A percentile compares a stretch with the other conserved stretches of the same genome.
Evolutionary conservation across 1,139 yeast species (phyloP).

Genomic region (Lodderomyces elongisporus): DNA sequence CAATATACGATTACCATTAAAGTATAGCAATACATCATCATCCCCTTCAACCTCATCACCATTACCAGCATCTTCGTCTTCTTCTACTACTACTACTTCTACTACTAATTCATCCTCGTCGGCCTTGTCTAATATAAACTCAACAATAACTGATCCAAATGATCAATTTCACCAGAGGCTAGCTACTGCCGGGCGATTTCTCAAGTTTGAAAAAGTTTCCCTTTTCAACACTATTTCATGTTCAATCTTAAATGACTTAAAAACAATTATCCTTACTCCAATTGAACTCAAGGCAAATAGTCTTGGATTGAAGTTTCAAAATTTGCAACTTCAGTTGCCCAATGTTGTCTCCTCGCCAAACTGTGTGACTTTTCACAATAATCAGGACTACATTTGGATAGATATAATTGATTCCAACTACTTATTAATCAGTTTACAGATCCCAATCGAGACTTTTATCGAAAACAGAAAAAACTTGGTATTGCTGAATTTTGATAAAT

Average conservation of each 20-base stretch:
- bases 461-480: slow-evolving; percentile 16
- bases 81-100: too few relatives aligned
- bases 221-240: slow-evolving; percentile 23
- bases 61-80: too few relatives aligned
- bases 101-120: not conserved
- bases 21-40: slow-evolving; percentile 17
- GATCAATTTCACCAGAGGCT: slow-evolving; percentile 21
- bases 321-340: slow-evolving; percentile 28
- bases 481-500: slow-evolving; percentile 32
- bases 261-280: slow-evolving; percentile 29
- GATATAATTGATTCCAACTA: slow-evolving; percentile 27
- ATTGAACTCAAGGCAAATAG: slow-evolving; percentile 18
- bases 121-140: not conserved
- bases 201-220: slow-evolving; percentile 17
- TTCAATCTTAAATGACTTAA: slow-evolving; percentile 27
- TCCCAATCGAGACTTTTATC: slow-evolving; percentile 30
- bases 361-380: slow-evolving; percentile 19
- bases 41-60: too few relatives aligned
- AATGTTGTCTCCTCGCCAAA: slow-evolving; percentile 25
- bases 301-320: slow-evolving; percentile 24
- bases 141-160: slow-evolving; percentile 12
- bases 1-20: slow-evolving; percentile 28
- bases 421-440: slow-evolving; percentile 30
- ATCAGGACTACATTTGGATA: slow-evolving; percentile 17
- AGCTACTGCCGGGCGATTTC: slow-evolving; percentile 22